Base-by-base conservation (phyloP, 2,329 filamentous ascomycete species). In the Tympanopsis confertula region DNA sequence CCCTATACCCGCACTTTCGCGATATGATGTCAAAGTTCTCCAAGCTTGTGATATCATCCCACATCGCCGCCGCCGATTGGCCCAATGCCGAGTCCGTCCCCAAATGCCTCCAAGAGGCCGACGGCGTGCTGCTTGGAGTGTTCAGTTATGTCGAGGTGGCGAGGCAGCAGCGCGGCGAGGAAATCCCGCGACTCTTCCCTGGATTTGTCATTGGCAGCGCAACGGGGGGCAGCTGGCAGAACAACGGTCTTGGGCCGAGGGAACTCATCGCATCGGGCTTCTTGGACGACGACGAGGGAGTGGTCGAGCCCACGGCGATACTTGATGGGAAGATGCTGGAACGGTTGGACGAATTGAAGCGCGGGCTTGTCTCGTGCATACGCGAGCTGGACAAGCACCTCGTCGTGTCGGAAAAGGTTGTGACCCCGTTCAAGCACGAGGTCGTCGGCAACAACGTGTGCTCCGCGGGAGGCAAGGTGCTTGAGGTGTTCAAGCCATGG, bases 21-120 rank as follows among this genome's bases (percentile, higher is more conserved):
- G 91, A 96, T 55, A 96, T 96, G 80, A 98, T 98, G 91, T 96
- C 91, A 33, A 88, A 94, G 50, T 98, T 98, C 57, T 96, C 91
- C n/a, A 98, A 98, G 58, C 70, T 98, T 7, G 91, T 98, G 32
- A 81, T 98, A 35, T 96, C 91, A 3, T 96, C 91, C 13, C 91
- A 98, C 55, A 95, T 98, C 54, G 91, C 91, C 28, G 87, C 89
- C 4, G 86, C 89, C 22, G 91, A 98, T 61, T 96, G 87, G 77
- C 88, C 89, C 5, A 87, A 89, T 39, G 80, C 86, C 13, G 91
- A 98, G 58, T 93, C 89, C 1, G 84, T 89, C 43, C 82, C 91
- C 39, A 98, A 98, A 57, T 98, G 91, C 52, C 62, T 96, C 46
- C 86, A 93, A 55, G 91, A 98, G 63, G 91, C 91, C n/a, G 91